These are phyloP conservation scores for Trichosporon ovoides DNA, from an alignment of 1,284 basidiomycete genomes.

Conservation along the genomic window DNA sequence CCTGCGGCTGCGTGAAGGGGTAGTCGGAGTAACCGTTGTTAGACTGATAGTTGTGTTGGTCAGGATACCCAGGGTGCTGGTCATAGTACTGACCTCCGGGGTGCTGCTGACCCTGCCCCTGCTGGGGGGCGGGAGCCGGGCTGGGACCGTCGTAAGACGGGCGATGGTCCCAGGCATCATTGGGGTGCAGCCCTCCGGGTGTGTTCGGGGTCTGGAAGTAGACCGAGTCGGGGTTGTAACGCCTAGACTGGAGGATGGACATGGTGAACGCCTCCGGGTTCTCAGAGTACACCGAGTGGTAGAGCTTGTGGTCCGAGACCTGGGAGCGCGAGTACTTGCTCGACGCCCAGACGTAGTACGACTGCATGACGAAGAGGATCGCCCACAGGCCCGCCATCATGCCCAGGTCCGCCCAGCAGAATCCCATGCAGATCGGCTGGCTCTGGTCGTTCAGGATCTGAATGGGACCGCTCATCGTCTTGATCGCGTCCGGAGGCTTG, in stretches of 20 bases:
- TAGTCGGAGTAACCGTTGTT: neutral
- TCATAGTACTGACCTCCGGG: conserved; percentile 18
- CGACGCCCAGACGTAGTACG: conserved; percentile 55
- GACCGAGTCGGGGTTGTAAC: conserved; percentile 58
- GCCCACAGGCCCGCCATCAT: conserved; percentile 82
- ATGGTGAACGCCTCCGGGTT: conserved; percentile 57
- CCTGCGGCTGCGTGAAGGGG: conserved; percentile 1
- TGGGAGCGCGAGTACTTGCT: conserved; percentile 69
- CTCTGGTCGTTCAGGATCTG: conserved; percentile 51
- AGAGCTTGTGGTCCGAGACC: conserved; percentile 70
- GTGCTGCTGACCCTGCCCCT: conserved; percentile 13
- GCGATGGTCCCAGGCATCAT: conserved; percentile 67
- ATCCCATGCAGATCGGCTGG: conserved; percentile 70
- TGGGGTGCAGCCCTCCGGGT: conserved; percentile 14
- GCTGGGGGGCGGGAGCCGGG: neutral
- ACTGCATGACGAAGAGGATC: conserved; percentile 67
- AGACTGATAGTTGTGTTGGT: conserved; percentile 2
- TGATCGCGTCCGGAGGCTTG: conserved; percentile 31
- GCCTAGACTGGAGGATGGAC: conserved; percentile 55
- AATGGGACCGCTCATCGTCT: conserved; percentile 36
- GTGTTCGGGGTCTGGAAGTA: conserved; percentile 16
- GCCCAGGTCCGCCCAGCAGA: conserved; percentile 83
- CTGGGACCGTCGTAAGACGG: conserved; percentile 53
- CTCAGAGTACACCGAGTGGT: conserved; percentile 62
- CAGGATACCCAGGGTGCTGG: conserved; percentile 11